These are phyloP conservation scores for Fusarium robinianum DNA, from an alignment of 2,329 filamentous ascomycete genomes.

Conservation along the genomic window DNA sequence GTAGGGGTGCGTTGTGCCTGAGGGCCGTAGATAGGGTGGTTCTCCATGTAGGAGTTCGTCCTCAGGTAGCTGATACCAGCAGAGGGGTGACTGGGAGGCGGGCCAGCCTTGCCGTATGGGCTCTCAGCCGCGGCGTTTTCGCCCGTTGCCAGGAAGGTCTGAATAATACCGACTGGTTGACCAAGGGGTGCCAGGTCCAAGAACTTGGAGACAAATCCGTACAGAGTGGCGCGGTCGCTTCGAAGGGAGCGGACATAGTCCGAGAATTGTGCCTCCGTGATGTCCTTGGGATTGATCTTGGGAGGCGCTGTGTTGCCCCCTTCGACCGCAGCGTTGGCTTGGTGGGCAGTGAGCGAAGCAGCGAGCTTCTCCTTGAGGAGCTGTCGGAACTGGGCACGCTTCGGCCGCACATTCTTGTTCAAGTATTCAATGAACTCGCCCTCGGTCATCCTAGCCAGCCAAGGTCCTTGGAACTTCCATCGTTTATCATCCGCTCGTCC, in stretches of 20 bases:
- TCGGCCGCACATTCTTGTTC: conserved; percentile 56
- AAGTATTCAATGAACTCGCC: conserved; percentile 64
- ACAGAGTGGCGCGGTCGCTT: conserved; percentile 55
- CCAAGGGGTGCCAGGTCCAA: conserved; percentile 63
- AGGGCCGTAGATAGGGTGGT: conserved; percentile 65
- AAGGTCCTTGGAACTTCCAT: conserved; percentile 71
- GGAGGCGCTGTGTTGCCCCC: conserved; percentile 40
- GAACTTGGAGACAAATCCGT: conserved; percentile 61
- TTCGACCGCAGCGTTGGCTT: conserved; percentile 46
- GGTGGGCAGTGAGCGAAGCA: conserved; percentile 48
- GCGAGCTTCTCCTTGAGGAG: conserved; percentile 58
- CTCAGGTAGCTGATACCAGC: conserved; percentile 66
- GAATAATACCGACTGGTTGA: conserved; percentile 36
- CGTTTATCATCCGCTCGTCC: conserved; percentile 51
- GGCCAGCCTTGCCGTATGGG: conserved; percentile 58
- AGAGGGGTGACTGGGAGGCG: conserved; percentile 65
- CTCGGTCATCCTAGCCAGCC: conserved; percentile 65
- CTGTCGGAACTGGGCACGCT: conserved; percentile 58
- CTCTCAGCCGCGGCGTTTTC: conserved; percentile 38
- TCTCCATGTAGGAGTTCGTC: conserved; percentile 58
- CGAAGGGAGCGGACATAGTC: conserved; percentile 59
- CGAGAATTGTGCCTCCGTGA: conserved; percentile 57
- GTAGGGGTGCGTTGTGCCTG: conserved; percentile 55
- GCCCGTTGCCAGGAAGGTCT: conserved; percentile 33
- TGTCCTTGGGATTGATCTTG: conserved; percentile 39